Evolutionary conservation across 176 grass and related monocot genomes (phyloP).

Genomic region (Rhynchospora tenuis): DNA sequence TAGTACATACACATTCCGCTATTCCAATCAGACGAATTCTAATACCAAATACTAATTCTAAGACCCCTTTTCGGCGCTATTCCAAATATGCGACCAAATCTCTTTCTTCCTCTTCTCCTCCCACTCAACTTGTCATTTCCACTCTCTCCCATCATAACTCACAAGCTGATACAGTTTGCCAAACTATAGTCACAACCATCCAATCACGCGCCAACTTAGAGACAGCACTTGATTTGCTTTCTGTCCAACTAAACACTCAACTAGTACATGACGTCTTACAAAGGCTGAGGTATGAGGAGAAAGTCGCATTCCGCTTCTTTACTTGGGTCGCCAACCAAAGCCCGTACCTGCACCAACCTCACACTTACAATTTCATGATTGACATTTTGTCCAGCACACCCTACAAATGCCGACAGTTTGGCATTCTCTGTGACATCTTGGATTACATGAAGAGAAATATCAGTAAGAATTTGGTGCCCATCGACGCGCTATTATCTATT

Average conservation of each 20-base stretch:
- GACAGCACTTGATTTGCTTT: constrained; percentile 29
- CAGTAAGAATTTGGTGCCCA: constrained; percentile 35
- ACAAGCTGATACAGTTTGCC: constrained; percentile 22
- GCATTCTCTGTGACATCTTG: constrained; percentile 70
- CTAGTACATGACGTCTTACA: constrained; percentile 61
- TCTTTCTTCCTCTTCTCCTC: constrained; percentile 15
- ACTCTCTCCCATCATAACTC: background rate
- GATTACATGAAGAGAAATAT: constrained; percentile 78
- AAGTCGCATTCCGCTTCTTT: constrained; percentile 83
- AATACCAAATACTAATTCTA: too few relatives aligned
- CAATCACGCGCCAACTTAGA: constrained; percentile 2
- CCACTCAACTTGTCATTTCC: constrained; percentile 10
- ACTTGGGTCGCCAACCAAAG: constrained; percentile 51
- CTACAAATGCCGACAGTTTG: constrained; percentile 79
- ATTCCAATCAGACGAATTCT: too few relatives aligned
- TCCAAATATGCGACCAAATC: constrained; percentile 5
- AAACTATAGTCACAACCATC: constrained; percentile 23
- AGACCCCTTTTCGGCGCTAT: background rate
- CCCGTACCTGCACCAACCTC: constrained; percentile 54
- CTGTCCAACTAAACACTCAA: constrained; percentile 48
- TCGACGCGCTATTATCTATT: constrained; percentile 50
- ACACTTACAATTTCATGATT: constrained; percentile 69
- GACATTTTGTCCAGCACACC: constrained; percentile 82
- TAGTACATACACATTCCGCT: too few relatives aligned
- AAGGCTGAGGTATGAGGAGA: constrained; percentile 78